Base-by-base conservation (phyloP, 2,329 filamentous ascomycete genomes). In the Ploettnerulaceae sp. region DNA sequence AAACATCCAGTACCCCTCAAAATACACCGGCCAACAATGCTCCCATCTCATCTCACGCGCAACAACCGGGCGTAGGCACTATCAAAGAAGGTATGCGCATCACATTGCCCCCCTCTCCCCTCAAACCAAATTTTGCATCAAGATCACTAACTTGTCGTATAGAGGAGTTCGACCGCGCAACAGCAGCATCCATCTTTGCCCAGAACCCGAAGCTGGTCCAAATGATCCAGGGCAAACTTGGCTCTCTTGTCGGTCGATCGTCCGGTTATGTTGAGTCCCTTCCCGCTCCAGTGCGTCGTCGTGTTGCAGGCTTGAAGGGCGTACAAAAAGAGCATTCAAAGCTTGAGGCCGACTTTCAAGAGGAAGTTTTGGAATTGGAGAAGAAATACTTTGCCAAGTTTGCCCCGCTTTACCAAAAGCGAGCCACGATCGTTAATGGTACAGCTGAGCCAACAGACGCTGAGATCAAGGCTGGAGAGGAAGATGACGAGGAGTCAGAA, bases 341-440 rank as follows among this genome's bases (percentile, higher is more conserved):
- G 74, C 84, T 98, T 61, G 94, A 98, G 76, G 88, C 89, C 44
- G 85, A 96, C 71, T 97, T 98, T 71, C 94, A 98, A 69, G 90
- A 97, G 70, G 94, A 97, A 73, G 90, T 98, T 53, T 79, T 98
- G 49, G 84, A 96, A 70, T 81, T 98, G 21, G 93, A 98, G 79
- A 98, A 98, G 81, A 96, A 96, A 74, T 98, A 95, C 72, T 97
- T 97, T 63, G 88, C 87, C 72, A 97, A 97, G 73, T 98, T 96
- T 73, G 95, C 89, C 45, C 93, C 93, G 51, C 81, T 98, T 39
- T 98, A 98, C 73, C 75, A 96, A 77, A 93, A 93, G 77, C 90
- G 93, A 69, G 81, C 90, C 53, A 79, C 83, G 61, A 97, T 98
- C 61, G 77, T 98, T 69, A 97, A 96, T 71, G 93, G 93, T 60